Conservation (phyloP, 2,329 filamentous ascomycete genomes). For the Daldinia sp. region DNA sequence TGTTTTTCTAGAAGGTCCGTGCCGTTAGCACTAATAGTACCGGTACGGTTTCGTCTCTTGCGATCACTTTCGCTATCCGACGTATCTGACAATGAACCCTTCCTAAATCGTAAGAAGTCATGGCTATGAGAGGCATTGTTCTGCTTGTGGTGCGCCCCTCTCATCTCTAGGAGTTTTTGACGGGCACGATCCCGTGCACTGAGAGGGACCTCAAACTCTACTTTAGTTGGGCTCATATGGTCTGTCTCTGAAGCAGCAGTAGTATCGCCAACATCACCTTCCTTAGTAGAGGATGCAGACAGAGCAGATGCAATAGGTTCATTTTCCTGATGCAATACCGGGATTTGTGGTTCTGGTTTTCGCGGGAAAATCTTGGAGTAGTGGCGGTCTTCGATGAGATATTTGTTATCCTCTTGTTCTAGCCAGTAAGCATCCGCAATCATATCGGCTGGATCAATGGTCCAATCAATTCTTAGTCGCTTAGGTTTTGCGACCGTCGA, state of each 20-base stretch:
- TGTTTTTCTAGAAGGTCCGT: slow-evolving; percentile 67
- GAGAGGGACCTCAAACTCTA: slow-evolving; percentile 56
- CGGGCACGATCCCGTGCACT: slow-evolving; percentile 67
- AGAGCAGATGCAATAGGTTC: slow-evolving; percentile 30
- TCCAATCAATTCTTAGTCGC: slow-evolving; percentile 85
- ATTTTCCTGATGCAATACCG: slow-evolving; percentile 25
- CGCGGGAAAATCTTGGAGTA: slow-evolving; percentile 75
- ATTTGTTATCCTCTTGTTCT: slow-evolving; percentile 82
- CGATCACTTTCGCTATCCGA: slow-evolving; percentile 66
- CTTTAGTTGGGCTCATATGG: slow-evolving; percentile 28
- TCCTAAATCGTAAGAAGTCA: slow-evolving; percentile 61
- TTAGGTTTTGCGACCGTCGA: slow-evolving; percentile 65
- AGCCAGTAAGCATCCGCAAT: slow-evolving; percentile 92
- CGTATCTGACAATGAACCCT: slow-evolving; percentile 65
- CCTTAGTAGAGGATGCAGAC: slow-evolving; percentile 23
- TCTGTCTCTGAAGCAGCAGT: slow-evolving; percentile 25
- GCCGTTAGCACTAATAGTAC: slow-evolving; percentile 58
- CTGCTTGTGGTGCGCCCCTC: slow-evolving; percentile 63
- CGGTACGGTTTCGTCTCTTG: slow-evolving; percentile 52
- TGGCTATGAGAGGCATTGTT: slow-evolving; percentile 59
- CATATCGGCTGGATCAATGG: slow-evolving; percentile 81
- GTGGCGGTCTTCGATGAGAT: slow-evolving; percentile 79
- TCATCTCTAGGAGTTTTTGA: slow-evolving; percentile 61
- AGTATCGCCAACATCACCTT: slow-evolving; percentile 17
- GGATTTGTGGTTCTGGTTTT: slow-evolving; percentile 27